Conservation (phyloP, 2,329 filamentous ascomycete genomes). For the Domatiomyces catenatus region DNA sequence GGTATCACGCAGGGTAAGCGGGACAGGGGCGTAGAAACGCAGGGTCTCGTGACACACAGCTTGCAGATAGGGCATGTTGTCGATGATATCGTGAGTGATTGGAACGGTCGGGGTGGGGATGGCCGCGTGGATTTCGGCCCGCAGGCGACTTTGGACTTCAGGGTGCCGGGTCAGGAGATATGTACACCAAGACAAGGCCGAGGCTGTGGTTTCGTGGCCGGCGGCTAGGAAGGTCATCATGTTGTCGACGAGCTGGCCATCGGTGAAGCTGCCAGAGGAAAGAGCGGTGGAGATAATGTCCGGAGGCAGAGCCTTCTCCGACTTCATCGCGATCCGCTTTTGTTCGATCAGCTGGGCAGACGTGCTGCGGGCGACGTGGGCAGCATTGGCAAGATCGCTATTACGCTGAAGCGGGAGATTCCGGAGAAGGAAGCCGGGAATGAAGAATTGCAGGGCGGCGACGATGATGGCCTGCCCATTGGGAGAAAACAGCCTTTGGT, state of each 20-base stretch:
- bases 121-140: slow-evolving; percentile 17
- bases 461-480: slow-evolving; percentile 36
- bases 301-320: slow-evolving; percentile 36
- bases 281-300: slow-evolving; percentile 75
- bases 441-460: slow-evolving; percentile 42
- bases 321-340: slow-evolving; percentile 46
- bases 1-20: slow-evolving; percentile 53
- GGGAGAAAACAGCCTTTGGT: slow-evolving; percentile 41
- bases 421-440: slow-evolving; percentile 47
- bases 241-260: slow-evolving; percentile 72
- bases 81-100: slow-evolving; percentile 34
- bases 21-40: slow-evolving; percentile 57
- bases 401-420: slow-evolving; percentile 57
- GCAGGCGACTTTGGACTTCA: slow-evolving; percentile 18
- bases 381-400: slow-evolving; percentile 43
- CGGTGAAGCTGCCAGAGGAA: slow-evolving; percentile 57
- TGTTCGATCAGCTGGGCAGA: slow-evolving; percentile 54
- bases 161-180: slow-evolving; percentile 19
- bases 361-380: slow-evolving; percentile 45
- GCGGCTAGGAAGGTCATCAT: slow-evolving; percentile 82
- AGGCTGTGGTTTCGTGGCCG: slow-evolving; percentile 25
- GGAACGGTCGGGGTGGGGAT: slow-evolving; percentile 16
- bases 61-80: slow-evolving; percentile 62
- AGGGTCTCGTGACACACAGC: slow-evolving; percentile 66
- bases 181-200: slow-evolving; percentile 19